Conservation (phyloP, 2,329 filamentous ascomycete species). For the Purpureocillium lavendulum region DNA sequence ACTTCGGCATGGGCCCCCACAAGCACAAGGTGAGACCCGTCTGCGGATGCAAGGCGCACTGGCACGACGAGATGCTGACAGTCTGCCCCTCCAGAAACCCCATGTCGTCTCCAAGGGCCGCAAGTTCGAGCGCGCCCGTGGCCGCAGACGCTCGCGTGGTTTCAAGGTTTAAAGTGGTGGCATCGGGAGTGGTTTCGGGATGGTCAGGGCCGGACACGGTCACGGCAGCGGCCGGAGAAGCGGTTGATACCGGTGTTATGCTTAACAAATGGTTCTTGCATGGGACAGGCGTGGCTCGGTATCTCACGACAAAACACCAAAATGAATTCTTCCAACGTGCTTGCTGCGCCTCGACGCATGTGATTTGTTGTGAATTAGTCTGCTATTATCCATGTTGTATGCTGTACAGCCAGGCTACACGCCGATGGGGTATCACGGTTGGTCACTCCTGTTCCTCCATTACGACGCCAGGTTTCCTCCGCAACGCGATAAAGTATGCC, state of each 20-base stretch:
- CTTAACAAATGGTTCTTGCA: conserved; percentile 28
- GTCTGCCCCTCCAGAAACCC: conserved; percentile 62
- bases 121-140: conserved; percentile 99
- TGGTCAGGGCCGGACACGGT: conserved; percentile 3
- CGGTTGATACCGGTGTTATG: conserved; percentile 19
- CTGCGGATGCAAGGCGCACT: not conserved
- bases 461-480: conserved; percentile 45
- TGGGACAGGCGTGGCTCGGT: conserved; percentile 40
- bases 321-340: conserved; percentile 19
- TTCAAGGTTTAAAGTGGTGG: conserved; percentile 90
- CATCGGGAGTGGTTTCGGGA: conserved; percentile 10
- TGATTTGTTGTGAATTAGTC: not conserved
- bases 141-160: conserved; percentile 94
- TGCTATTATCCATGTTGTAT: too few relatives aligned
- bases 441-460: conserved; percentile 7
- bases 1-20: conserved; percentile 98
- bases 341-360: too few relatives aligned
- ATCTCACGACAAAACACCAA: conserved; percentile 28
- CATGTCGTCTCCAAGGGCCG: conserved; percentile 97
- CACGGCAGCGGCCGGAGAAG: conserved; percentile 9
- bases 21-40: conserved; percentile 72
- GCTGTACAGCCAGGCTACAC: too few relatives aligned
- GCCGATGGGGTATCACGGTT: too few relatives aligned
- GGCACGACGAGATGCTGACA: not conserved
- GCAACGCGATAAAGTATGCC: conserved; percentile 74